Conservation (phyloP, 139 green algal species). For the Pleodorina starrii region DNA sequence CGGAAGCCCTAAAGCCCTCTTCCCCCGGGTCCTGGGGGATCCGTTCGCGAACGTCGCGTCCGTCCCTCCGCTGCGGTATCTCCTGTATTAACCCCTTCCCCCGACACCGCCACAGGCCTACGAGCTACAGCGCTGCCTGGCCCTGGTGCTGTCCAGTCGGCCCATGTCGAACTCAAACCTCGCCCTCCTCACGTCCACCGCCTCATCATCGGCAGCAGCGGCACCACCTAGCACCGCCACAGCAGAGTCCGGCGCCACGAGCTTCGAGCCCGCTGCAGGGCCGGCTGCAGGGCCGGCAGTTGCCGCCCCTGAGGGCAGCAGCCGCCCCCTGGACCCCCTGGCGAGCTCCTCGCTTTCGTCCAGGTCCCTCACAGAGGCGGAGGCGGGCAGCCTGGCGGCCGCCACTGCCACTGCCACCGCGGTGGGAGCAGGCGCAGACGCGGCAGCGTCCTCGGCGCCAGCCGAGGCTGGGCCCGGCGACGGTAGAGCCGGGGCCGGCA, state of each 20-base stretch:
- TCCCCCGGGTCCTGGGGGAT: no score
- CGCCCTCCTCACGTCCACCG: neutral
- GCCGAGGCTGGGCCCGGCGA: neutral
- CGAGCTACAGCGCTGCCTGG: constrained; percentile 39
- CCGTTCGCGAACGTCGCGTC: no score
- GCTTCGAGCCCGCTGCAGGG: neutral
- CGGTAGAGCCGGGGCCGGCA: neutral
- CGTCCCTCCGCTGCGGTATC: no score
- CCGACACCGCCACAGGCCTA: constrained; percentile 16
- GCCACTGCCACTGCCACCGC: no score
- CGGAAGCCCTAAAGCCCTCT: no score
- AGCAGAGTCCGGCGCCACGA: neutral
- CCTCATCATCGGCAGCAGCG: neutral
- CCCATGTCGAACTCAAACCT: constrained; percentile 3
- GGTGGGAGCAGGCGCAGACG: neutral
- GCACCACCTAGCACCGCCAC: neutral
- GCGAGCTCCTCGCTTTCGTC: neutral
- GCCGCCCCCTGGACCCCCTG: no score
- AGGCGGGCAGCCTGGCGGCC: neutral
- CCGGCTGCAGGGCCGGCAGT: no score
- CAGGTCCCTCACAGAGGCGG: neutral
- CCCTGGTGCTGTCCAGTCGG: neutral
- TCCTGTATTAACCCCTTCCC: no score
- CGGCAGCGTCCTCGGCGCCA: neutral
- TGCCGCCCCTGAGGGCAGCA: no score